Evolutionary conservation across 495 filamentous ascomycete species (phyloP).

Genomic region (Halenospora varia): DNA sequence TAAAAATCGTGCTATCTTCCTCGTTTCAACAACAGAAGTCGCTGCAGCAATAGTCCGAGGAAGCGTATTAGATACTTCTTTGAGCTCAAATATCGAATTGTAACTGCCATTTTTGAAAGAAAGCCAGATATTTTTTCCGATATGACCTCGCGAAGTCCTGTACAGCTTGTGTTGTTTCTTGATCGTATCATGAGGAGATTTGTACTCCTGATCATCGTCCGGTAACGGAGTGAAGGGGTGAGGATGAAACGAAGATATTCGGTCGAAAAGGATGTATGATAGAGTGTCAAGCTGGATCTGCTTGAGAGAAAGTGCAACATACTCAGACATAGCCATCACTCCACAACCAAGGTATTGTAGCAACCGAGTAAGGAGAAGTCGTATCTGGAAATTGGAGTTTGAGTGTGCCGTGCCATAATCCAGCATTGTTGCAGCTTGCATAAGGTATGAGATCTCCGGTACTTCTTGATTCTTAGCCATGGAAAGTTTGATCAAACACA

Average conservation of each 20-base stretch:
- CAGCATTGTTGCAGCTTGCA: conserved; percentile 43
- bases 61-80: conserved; percentile 31
- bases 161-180: conserved; percentile 32
- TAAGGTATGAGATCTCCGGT: conserved; percentile 21
- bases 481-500: conserved; percentile 43
- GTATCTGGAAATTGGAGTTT: conserved; percentile 33
- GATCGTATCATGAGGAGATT: conserved; percentile 7
- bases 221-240: conserved; percentile 29
- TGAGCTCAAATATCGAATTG: conserved; percentile 37
- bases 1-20: conserved; percentile 34
- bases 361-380: conserved; percentile 41
- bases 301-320: conserved; percentile 42
- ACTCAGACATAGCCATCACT: conserved; percentile 37
- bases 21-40: conserved; percentile 40
- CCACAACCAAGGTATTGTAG: conserved; percentile 41
- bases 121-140: conserved; percentile 37
- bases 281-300: conserved; percentile 46
- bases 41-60: conserved; percentile 37
- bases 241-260: conserved; percentile 47
- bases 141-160: conserved; percentile 30
- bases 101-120: conserved; percentile 42
- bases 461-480: conserved; percentile 9
- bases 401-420: conserved; percentile 37
- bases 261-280: conserved; percentile 42
- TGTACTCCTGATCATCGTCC: conserved; percentile 10